Base-by-base conservation (phyloP, 306 rosid genomes). In the Boehmeria nivea region DNA sequence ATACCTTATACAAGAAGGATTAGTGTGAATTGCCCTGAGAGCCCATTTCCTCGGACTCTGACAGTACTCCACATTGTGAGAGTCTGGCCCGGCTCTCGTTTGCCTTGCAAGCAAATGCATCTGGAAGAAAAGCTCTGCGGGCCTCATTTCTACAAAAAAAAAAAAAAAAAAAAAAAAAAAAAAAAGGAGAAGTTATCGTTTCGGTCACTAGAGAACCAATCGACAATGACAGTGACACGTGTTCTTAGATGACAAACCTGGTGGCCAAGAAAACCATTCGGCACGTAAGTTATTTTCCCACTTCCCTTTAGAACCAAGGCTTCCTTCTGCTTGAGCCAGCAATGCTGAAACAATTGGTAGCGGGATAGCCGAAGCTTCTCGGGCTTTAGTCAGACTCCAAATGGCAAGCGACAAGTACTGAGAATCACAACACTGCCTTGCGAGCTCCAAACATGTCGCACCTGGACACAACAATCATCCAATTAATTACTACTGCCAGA, bases 231-330 rank as follows among this genome's bases (percentile, higher is more conserved):
- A 18, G 26, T 9, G 4, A 51, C 0, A 2, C 34, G 25, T 31
- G 9, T 31, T 6, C 36, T 8, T 15, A 27, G 64, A 57, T 26
- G 71, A 59, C 91, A 61, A 76, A 89, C 97, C 97, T 84, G 94
- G 80, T 20, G 98, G 86, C 98, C 95, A 90, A 57, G 79, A 65
- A 54, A 42, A 49, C 98, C 98, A 90, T 76, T 90, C 98, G 16
- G 69, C 71, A 63, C 75, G 66, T 55, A 90, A 84, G 68, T 65
- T 74, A 60, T 63, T 76, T 75, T 65, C 79, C 98, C 98, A 90
- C 16, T 76, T 82, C 49, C 82, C 94, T 75, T 78, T 90, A 40
- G 80, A 74, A 56, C 94, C 88, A 19, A 87, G 88, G 71, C 95
- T 80, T 63, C 94, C 98, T 69, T 76, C 85, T 28, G 87, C 98